Conservation (phyloP, 345 rosid species). For the Syzygium oleosum region DNA sequence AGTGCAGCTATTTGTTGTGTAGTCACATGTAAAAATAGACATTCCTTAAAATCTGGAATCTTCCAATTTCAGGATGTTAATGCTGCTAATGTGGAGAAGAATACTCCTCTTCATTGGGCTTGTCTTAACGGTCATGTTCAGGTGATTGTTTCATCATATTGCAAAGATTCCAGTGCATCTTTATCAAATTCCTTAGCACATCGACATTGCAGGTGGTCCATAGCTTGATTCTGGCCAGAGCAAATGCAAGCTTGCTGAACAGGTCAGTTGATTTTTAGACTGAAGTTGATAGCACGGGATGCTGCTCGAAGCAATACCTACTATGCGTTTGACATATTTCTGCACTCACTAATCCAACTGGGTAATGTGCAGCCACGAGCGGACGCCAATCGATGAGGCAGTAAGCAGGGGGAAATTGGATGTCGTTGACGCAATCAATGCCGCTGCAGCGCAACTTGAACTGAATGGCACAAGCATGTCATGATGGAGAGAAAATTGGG, state of each 20-base stretch:
- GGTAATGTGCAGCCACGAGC: conserved; percentile 55
- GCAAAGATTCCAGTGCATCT: background rate
- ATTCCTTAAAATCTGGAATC: background rate
- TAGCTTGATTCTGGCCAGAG: conserved; percentile 69
- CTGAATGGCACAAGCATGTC: conserved; percentile 40
- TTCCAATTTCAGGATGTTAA: conserved; percentile 17
- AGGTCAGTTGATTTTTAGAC: conserved; percentile 19
- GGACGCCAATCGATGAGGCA: conserved; percentile 80
- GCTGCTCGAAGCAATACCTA: background rate
- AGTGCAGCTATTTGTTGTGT: background rate
- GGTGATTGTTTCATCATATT: conserved; percentile 26
- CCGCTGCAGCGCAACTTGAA: conserved; percentile 56
- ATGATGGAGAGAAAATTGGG: conserved; percentile 3
- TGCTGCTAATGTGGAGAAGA: conserved; percentile 64
- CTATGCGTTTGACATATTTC: background rate
- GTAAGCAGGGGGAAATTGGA: conserved; percentile 56
- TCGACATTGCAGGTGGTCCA: conserved; percentile 54
- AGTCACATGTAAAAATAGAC: background rate
- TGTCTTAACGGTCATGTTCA: conserved; percentile 78
- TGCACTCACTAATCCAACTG: background rate
- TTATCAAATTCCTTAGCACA: background rate
- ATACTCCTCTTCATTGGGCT: conserved; percentile 90
- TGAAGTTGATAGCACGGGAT: background rate
- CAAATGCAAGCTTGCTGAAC: conserved; percentile 58
- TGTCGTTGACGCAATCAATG: conserved; percentile 53